These are phyloP conservation scores for Aegilops speltoides DNA, from an alignment of 176 grass and related monocot species.

Conservation along the genomic window DNA sequence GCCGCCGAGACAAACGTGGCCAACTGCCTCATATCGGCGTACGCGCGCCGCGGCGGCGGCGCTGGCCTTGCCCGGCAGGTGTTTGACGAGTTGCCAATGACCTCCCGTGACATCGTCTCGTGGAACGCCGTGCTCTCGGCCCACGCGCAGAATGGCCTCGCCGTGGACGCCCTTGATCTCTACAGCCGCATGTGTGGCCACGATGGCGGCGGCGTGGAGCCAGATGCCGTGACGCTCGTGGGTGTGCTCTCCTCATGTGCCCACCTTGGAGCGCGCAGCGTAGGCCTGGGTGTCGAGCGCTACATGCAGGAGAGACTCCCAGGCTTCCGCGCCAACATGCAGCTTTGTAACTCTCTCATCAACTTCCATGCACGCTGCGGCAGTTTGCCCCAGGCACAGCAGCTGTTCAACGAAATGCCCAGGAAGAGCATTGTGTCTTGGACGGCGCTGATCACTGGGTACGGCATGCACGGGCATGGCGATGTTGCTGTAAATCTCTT, in stretches of 20 bases:
- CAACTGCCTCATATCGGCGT: conserved; percentile 54
- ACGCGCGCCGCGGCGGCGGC: conserved; percentile 34
- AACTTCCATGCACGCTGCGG: conserved; percentile 65
- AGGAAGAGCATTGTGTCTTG: conserved; percentile 60
- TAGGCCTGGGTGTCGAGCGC: conserved; percentile 39
- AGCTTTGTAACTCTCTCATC: conserved; percentile 64
- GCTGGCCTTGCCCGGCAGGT: conserved; percentile 39
- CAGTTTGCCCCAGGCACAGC: conserved; percentile 33
- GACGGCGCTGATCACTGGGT: conserved; percentile 58
- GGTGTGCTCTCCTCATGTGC: conserved; percentile 63
- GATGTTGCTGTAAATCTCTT: conserved; percentile 47
- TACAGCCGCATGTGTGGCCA: conserved; percentile 48
- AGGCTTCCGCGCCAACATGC: conserved; percentile 38
- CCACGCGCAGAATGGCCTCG: conserved; percentile 64
- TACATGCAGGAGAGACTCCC: conserved; percentile 29
- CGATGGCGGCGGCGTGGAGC: conserved; percentile 28
- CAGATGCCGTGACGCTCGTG: conserved; percentile 57
- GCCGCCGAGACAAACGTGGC: conserved; percentile 26
- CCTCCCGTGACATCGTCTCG: conserved; percentile 49
- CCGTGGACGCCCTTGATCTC: conserved; percentile 42
- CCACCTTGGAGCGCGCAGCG: conserved; percentile 41
- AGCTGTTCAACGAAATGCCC: conserved; percentile 60
- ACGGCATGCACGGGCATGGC: conserved; percentile 65
- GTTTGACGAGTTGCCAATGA: conserved; percentile 38
- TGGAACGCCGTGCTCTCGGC: conserved; percentile 69